These are phyloP conservation scores for Plasmodium relictum DNA, from an alignment of 169 alveolate species.

Conservation along the genomic window DNA sequence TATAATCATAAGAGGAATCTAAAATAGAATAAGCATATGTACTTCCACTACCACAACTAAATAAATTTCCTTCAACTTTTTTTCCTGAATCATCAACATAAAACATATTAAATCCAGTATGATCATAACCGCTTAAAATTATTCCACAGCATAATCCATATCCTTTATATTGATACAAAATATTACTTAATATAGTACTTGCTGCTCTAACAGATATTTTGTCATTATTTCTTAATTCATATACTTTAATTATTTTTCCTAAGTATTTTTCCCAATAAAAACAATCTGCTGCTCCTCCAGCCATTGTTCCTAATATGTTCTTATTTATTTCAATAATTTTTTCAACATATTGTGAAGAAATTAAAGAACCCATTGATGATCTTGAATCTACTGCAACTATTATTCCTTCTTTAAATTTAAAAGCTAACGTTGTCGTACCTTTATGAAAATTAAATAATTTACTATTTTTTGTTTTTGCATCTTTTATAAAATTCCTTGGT, in stretches of 20 bases:
- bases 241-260: conserved; percentile 94
- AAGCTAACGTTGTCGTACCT: conserved; percentile 99
- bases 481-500: conserved; percentile 73
- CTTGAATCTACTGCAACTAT: conserved; percentile 99
- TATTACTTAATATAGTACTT: conserved; percentile 95
- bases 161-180: conserved; percentile 95
- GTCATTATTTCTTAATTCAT: conserved; percentile 92
- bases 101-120: conserved; percentile 93
- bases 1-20: conserved; percentile 94
- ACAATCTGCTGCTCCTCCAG: conserved; percentile 99
- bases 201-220: conserved; percentile 99
- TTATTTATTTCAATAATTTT: conserved; percentile 98
- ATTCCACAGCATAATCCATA: conserved; percentile 99
- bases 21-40: conserved; percentile 99
- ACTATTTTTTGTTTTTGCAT: conserved; percentile 36
- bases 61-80: conserved; percentile 92
- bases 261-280: conserved; percentile 97
- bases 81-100: conserved; percentile 96
- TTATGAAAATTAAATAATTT: conserved; percentile 81
- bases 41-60: conserved; percentile 98
- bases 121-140: conserved; percentile 93
- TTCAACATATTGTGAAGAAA: conserved; percentile 96
- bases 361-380: conserved; percentile 98
- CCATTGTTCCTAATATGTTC: conserved; percentile 98
- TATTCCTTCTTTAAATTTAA: conserved; percentile 96